phyloP scores from a whole-genome alignment of 305 asterid genomes.

The Fraxinus sp. region DNA sequence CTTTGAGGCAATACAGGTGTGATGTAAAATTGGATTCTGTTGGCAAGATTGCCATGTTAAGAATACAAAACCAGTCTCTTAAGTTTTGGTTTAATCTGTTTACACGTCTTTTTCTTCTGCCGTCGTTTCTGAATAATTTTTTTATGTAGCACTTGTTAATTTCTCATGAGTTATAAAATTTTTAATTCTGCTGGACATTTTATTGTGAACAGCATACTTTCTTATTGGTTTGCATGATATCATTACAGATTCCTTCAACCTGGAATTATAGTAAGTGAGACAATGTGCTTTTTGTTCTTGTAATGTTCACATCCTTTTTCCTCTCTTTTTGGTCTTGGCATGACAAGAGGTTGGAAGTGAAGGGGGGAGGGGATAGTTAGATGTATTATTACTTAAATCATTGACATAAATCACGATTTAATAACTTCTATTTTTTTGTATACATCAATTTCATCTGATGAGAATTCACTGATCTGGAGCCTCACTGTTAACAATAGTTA shows the following conservation, averaged over 20 bases:
- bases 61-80: neutral
- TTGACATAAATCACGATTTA: neutral
- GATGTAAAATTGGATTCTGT: neutral
- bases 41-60: neutral
- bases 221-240: neutral
- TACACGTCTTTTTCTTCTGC: neutral
- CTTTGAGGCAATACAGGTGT: neutral
- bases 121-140: neutral
- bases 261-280: neutral
- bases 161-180: neutral
- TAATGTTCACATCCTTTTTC: neutral
- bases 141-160: constrained; percentile 1
- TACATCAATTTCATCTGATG: neutral
- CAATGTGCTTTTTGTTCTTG: neutral
- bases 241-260: neutral
- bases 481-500: neutral
- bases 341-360: neutral
- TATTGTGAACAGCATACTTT: neutral
- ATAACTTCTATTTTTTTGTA: neutral
- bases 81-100: constrained; percentile 5
- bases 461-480: constrained; percentile 5
- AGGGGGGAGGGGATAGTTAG: neutral
- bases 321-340: neutral
- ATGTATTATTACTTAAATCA: neutral
- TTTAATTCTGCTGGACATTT: neutral